A percentile compares a stretch with the other conserved stretches of the same genome.
Evolutionary conservation across 2,329 filamentous ascomycete species (phyloP).

Genomic region (Alternaria viburni): DNA sequence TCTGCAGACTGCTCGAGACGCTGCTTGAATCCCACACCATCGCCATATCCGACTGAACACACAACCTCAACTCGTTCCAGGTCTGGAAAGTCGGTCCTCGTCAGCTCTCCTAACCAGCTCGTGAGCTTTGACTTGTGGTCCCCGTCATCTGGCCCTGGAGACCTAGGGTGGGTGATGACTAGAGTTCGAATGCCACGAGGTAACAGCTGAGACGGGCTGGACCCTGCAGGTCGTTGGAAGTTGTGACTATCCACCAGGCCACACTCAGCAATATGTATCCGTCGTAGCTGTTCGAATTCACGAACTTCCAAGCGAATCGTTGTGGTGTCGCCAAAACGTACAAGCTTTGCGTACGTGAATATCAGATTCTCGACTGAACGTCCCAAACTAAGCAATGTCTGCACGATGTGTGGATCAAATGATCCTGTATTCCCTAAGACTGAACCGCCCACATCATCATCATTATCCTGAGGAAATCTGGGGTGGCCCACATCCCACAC

Average conservation of each 20-base stretch:
- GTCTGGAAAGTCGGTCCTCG: neutral
- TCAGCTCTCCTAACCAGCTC: neutral
- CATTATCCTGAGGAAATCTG: neutral
- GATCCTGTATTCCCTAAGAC: neutral
- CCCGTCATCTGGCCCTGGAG: neutral
- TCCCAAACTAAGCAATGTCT: fast-evolving
- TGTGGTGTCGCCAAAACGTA: neutral
- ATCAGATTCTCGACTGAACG: neutral
- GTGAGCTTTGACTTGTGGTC: neutral
- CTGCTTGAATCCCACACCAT: neutral
- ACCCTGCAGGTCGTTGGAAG: fast-evolving
- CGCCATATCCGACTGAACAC: neutral
- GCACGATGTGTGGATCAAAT: neutral
- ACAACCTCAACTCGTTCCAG: neutral
- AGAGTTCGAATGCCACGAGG: neutral
- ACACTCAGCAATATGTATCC: neutral
- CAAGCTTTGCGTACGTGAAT: neutral
- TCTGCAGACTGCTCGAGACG: neutral
- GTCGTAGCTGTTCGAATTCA: neutral
- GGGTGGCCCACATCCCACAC: fast-evolving
- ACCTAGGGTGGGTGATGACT: neutral
- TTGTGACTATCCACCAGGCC: neutral
- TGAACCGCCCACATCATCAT: fast-evolving
- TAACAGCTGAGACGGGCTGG: neutral
- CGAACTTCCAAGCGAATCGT: neutral